Conservation (phyloP, 2,329 filamentous ascomycete genomes). For the Xylariaceae sp. region DNA sequence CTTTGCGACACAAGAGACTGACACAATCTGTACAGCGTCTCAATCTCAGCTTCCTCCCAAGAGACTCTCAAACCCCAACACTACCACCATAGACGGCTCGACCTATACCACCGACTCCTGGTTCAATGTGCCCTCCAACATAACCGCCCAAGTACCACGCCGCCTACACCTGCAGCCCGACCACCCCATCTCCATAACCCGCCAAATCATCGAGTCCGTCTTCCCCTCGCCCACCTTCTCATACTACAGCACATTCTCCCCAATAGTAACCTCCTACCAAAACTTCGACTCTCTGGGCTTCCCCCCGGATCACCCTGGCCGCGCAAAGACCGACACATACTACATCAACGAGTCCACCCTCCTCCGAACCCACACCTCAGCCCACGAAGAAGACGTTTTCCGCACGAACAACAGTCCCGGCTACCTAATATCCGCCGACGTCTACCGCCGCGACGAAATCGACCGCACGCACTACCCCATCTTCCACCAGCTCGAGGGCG, state of each 20-base stretch:
- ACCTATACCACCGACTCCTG: slow-evolving; percentile 69
- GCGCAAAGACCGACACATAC: slow-evolving; percentile 87
- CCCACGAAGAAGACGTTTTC: slow-evolving; percentile 84
- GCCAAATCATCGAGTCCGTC: slow-evolving; percentile 84
- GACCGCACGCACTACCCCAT: slow-evolving; percentile 94
- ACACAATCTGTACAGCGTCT: slow-evolving; percentile 1
- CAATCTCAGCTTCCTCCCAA: slow-evolving; percentile 19
- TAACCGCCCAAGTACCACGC: slow-evolving; percentile 69
- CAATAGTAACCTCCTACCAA: slow-evolving; percentile 77
- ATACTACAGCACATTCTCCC: slow-evolving; percentile 74
- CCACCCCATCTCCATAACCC: slow-evolving; percentile 86
- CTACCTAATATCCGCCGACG: slow-evolving; percentile 89
- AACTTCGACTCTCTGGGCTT: slow-evolving; percentile 99
- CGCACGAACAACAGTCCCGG: slow-evolving; percentile 67
- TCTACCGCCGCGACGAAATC: slow-evolving; percentile 91
- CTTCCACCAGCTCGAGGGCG: slow-evolving; percentile 99
- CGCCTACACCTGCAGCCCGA: slow-evolving; percentile 85
- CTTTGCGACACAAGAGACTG: slow-evolving; percentile 15
- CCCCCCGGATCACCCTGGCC: slow-evolving; percentile 79
- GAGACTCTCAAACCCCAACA: slow-evolving; percentile 38
- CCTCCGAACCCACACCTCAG: slow-evolving; percentile 88
- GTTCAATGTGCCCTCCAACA: slow-evolving; percentile 78
- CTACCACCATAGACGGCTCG: slow-evolving; percentile 58
- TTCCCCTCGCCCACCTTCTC: slow-evolving; percentile 72
- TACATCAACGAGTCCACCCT: slow-evolving; percentile 85